Evolutionary conservation across 1,284 basidiomycete genomes (phyloP), one percentile per base, ranked within the genome.

Genomic region (Stygiomarasmius scandens): DNA sequence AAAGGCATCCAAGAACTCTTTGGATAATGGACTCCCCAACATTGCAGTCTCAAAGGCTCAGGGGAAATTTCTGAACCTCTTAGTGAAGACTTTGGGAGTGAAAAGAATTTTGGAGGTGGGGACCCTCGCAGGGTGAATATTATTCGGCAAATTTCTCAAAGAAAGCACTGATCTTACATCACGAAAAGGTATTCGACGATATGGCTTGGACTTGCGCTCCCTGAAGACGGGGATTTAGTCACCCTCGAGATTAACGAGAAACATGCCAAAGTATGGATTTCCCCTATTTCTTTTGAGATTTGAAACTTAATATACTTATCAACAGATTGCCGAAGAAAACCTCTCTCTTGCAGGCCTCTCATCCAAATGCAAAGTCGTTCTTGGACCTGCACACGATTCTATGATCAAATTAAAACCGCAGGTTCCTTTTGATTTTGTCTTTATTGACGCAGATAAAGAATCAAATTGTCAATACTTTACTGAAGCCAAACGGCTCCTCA

Each of bases 391-490:
- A 1, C 68, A 71, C 5, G 78, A 84, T 0, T 74, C 77, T 0
- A 68, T 87, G 23, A 65, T 63, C 12, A 72, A 66, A 34, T 65
- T 86, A 24, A 67, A 75, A 3, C 69, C 80, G 3, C 72, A 75
- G 16, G 22, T 32, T 6, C 75, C 75, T 6, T 87, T 84, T 66
- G 85, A 86, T 66, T 66, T 86, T 19, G 74, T 75, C 3, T 87
- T 86, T 71, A 84, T 87, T 60, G 85, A 86, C 66, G 85, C 85
- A 1, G 84, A 86, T 71, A 86, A 85, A 64, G 61, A 67, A 4
- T 76, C 71, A 43, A 82, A 82, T 61, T 55, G 74, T 12, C 69
- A 68, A 9, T 86, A 86, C 64, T 82, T 82, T 69, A 72, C 69
- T 2, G 77, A 86, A 60, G 82, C 81, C 0, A 84, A 85, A 68